Evolutionary conservation across 805 yeast species (phyloP), one percentile per base, ranked within the genome.

Genomic region (Myxozyma monticola): DNA sequence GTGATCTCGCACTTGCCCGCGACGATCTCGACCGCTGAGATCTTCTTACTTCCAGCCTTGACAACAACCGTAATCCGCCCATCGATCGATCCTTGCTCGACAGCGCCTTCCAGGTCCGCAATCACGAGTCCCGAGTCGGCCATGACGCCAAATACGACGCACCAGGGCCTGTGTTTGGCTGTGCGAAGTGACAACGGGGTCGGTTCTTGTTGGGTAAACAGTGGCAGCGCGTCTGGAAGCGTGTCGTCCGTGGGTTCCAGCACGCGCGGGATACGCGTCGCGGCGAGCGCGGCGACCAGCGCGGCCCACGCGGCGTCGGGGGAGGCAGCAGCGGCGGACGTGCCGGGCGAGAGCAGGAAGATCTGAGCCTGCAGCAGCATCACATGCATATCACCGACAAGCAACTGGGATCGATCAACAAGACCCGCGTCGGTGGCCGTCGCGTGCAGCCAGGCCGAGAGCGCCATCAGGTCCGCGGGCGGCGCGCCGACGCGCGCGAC

Each of bases 401-500:
- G 21, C 28, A 31, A 26, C 77, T 49, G 77, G 74, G 37, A 76
- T 70, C 48, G 77, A 78, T 30, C 73, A 65, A 17, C 79, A 77
- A 45, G 78, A 65, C 45, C 81, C 77, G n/a, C 83, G 80, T 59
- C 75, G 74, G 51, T 85, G 70, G 5, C 85, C 2, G 76, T 69
- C 54, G 84, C 85, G 60, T 80, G 78, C 34, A 88, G 57, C 56
- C 71, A 71, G 62, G 87, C 93, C 2, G 89, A 79, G 15, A 84
- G 61, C 20, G 76, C 78, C 81, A 85, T 85, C 63, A 87, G 95
- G 68, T 88, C 95, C 60, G 83, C 85, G 25, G 95, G 95, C 0
- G 89, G 87, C 15, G 30, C 34, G 15, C 93, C 91, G 24, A 67
- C 64, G 49, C 88, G 71, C 18, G 95, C 95, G 14, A 29, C 48